Conservation (phyloP, 768 basidiomycete genomes). For the Kwoniella heveanensis region DNA sequence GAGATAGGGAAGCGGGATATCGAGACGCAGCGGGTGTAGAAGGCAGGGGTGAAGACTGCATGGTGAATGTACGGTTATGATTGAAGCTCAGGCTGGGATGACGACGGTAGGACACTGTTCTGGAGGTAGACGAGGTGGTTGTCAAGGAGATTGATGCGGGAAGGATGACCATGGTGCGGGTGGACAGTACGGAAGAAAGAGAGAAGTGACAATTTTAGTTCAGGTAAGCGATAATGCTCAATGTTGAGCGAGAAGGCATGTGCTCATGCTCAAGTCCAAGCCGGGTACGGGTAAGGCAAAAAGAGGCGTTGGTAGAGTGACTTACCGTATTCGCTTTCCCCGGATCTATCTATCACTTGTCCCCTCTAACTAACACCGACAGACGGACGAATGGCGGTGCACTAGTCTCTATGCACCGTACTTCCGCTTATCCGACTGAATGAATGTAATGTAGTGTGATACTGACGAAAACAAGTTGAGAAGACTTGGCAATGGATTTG, state of each 20-base stretch:
- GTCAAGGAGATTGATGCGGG: background rate
- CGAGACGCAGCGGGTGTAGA: constrained; percentile 13
- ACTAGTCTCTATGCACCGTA: no score
- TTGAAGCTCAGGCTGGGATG: constrained; percentile 2
- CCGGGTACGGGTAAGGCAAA: background rate
- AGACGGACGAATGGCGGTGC: no score
- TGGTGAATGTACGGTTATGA: background rate
- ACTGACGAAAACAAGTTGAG: background rate
- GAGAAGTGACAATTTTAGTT: no score
- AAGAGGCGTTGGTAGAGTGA: background rate
- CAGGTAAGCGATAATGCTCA: no score
- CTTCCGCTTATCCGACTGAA: no score
- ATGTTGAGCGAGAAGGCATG: background rate
- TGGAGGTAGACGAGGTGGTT: background rate
- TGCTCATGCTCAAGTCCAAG: background rate
- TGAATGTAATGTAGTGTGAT: no score
- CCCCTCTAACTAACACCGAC: no score
- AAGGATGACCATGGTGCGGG: background rate
- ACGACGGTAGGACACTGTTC: background rate
- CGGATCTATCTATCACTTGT: background rate
- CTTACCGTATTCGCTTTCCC: background rate
- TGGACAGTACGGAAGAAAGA: no score
- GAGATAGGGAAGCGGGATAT: constrained; percentile 34
- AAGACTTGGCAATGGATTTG: background rate
- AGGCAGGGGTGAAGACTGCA: constrained; percentile 1